Base-by-base conservation (phyloP, 257 asterid species). In the Jacaranda copaia region DNA sequence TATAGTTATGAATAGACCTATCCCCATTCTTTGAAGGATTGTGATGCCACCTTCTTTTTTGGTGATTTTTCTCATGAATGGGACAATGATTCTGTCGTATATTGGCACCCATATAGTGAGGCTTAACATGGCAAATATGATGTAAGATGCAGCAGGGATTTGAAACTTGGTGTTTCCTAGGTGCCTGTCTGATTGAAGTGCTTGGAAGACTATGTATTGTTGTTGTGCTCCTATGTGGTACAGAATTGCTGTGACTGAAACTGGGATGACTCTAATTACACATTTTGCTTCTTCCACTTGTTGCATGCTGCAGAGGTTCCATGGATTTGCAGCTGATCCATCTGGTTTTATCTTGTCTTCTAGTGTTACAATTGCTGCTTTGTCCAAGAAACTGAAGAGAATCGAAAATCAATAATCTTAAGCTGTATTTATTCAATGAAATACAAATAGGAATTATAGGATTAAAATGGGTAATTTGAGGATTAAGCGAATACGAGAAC, bases 251-350 rank as follows among this genome's bases (percentile, higher is more conserved):
- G 96, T 73, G 53, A 91, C 84, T 61, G 91, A 87, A 52, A 93
- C 68, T 4, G 96, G 98, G 19, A 93, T 75, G 8, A 91, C 89
- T 32, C 90, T 80, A 0, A 88, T 38, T 0, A 93, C 85, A 53
- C 97, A 91, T 79, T 91, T 93, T 7, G 87, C 81, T 81, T 90
- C 93, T 78, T 93, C 97, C 51, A 91, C 86, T 79, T 91, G 97
- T 65, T 91, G 97, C 59, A 85, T 36, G 35, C 82, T 84, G 84
- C 92, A 83, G 40, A 91, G 88, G 42, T 35, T 84, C 98, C 98
- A 91, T 58, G 91, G 90, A 72, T 93, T 46, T 0, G 79, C 78
- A 0, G 89, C 72, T 18, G 92, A 79, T 73, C 96, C 98, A 32
- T 91, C 91, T 16, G 81, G 61, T 1, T 81, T 83, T 9, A 84